A percentile compares a stretch with the other conserved stretches of the same genome.
Conservation (phyloP, 192 early-diverging fungal genomes). For the Coemansia sp. region DNA sequence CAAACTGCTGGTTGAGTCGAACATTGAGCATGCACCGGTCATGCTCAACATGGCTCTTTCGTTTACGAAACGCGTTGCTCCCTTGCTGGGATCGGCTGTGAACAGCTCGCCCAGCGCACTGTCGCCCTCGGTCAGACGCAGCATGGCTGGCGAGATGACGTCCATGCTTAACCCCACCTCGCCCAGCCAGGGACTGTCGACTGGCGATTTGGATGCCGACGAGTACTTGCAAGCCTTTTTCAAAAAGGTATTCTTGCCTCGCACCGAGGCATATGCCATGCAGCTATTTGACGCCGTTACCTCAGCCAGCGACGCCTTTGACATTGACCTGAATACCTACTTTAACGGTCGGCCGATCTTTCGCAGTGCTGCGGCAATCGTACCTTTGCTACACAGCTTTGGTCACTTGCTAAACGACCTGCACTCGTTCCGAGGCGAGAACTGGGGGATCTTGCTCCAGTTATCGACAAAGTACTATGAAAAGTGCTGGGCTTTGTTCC, state of each 20-base stretch:
- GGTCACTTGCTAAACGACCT: slow-evolving; percentile 45
- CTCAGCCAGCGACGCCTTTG: slow-evolving; percentile 45
- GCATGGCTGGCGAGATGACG: slow-evolving; percentile 39
- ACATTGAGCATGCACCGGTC: slow-evolving; percentile 55
- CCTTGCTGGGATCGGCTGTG: slow-evolving; percentile 21
- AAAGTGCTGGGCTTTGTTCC: slow-evolving; percentile 47
- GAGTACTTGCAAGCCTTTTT: slow-evolving; percentile 68
- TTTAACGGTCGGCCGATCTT: slow-evolving; percentile 53
- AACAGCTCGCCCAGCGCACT: slow-evolving; percentile 25
- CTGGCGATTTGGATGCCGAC: slow-evolving; percentile 43
- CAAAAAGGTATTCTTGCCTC: slow-evolving; percentile 71
- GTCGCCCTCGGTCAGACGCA: slow-evolving; percentile 50
- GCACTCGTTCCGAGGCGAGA: slow-evolving; percentile 46
- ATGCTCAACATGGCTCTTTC: slow-evolving; percentile 52
- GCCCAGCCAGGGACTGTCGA: slow-evolving; percentile 16
- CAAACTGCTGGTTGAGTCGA: slow-evolving; percentile 47
- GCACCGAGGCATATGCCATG: slow-evolving; percentile 82
- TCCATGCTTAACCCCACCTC: slow-evolving; percentile 7
- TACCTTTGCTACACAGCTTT: slow-evolving; percentile 46
- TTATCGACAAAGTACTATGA: slow-evolving; percentile 50
- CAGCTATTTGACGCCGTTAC: slow-evolving; percentile 54
- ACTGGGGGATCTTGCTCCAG: slow-evolving; percentile 51
- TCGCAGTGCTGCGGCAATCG: slow-evolving; percentile 50
- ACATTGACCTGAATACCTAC: slow-evolving; percentile 37
- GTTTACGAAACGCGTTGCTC: slow-evolving; percentile 44